Conservation (phyloP, 140 eudicot genomes). For the Ambrosia hybrid region DNA sequence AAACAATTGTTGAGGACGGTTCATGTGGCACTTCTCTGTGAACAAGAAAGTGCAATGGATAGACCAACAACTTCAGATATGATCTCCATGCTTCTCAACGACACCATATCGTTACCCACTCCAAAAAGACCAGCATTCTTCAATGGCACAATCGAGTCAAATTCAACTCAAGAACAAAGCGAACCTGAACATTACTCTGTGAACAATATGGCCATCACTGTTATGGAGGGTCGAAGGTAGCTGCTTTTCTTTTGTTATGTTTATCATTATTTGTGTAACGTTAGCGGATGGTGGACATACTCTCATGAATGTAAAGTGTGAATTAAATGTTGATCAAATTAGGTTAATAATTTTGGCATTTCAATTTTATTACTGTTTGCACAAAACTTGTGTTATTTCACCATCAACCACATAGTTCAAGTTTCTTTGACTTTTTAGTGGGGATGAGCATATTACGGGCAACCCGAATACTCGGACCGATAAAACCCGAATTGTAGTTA, state of each 20-base stretch:
- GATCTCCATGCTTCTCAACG: conserved; percentile 45
- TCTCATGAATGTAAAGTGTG: too few species aligned
- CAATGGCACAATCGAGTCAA: conserved; percentile 10
- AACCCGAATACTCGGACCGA: too few species aligned
- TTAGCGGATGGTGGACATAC: too few species aligned
- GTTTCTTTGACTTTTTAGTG: too few species aligned
- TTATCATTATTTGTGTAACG: background rate
- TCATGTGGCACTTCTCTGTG: conserved; percentile 47
- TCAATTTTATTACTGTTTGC: too few species aligned
- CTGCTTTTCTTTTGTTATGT: background rate
- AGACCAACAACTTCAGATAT: conserved; percentile 46
- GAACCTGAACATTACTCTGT: conserved; percentile 16
- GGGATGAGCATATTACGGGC: too few species aligned
- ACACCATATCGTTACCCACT: conserved; percentile 27
- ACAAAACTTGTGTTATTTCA: too few species aligned
- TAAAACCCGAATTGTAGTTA: too few species aligned
- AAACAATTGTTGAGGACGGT: conserved; percentile 32
- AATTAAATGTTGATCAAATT: too few species aligned
- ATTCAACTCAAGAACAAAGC: conserved; percentile 16
- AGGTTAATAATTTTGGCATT: too few species aligned
- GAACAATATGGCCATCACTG: conserved; percentile 33
- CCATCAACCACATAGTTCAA: too few species aligned
- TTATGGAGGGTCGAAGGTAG: conserved; percentile 25
- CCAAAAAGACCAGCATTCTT: conserved; percentile 44
- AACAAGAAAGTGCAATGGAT: conserved; percentile 46